Conservation (phyloP, 495 filamentous ascomycete species). For the Daldinia loculata region DNA sequence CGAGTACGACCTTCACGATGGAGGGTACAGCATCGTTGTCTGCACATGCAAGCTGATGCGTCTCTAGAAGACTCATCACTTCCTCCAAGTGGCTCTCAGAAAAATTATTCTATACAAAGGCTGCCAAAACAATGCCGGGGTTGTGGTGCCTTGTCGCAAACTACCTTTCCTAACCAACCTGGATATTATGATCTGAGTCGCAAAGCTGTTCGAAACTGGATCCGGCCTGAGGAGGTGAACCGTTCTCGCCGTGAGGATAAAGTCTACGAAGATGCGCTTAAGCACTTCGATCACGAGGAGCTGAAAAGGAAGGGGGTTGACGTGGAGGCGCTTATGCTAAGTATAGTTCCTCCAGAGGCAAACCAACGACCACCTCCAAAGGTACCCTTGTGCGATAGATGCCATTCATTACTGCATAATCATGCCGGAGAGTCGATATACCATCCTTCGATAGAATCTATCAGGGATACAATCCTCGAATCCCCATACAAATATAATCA, state of each 20-base stretch:
- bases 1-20: constrained; percentile 28
- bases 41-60: constrained; percentile 43
- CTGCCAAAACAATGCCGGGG: constrained; percentile 78
- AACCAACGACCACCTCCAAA: constrained; percentile 30
- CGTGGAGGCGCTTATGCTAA: constrained; percentile 42
- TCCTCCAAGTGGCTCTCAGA: neutral
- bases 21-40: constrained; percentile 40
- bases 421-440: constrained; percentile 70
- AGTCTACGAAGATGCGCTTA: constrained; percentile 52
- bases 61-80: constrained; percentile 2
- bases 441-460: constrained; percentile 79
- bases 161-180: constrained; percentile 68
- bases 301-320: constrained; percentile 56
- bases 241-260: constrained; percentile 45
- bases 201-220: constrained; percentile 59
- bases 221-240: constrained; percentile 45
- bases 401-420: constrained; percentile 82
- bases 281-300: constrained; percentile 50
- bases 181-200: constrained; percentile 76
- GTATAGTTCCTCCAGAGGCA: constrained; percentile 24
- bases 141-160: constrained; percentile 88
- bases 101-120: constrained; percentile 10
- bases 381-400: constrained; percentile 80
- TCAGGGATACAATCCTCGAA: constrained; percentile 82
- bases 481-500: constrained; percentile 89